A percentile compares a stretch with the other conserved stretches of the same genome.
These are phyloP conservation scores for Larix kaempferi DNA, from an alignment of 75 land plant genomes.

Conservation along the genomic window DNA sequence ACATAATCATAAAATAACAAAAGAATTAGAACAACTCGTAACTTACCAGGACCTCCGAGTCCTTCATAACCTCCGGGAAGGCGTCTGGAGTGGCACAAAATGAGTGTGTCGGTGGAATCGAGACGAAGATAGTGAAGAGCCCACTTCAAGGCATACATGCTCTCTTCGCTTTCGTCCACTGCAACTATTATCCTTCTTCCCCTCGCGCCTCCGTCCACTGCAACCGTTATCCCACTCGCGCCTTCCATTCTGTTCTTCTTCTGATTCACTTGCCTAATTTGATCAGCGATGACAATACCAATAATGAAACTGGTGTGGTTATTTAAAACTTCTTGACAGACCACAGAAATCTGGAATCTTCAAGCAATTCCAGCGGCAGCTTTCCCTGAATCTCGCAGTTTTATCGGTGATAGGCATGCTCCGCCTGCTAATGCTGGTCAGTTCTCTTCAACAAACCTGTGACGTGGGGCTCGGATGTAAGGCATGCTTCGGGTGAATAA, in stretches of 20 bases:
- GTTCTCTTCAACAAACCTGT: no score
- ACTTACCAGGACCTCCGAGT: conserved; percentile 12
- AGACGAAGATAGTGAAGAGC: conserved; percentile 9
- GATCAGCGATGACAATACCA: background rate
- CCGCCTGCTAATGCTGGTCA: no score
- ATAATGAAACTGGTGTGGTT: background rate
- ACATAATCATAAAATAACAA: background rate
- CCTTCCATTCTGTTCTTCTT: background rate
- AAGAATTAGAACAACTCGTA: background rate
- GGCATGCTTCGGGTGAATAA: no score
- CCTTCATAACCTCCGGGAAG: conserved; percentile 12
- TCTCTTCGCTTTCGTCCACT: conserved; percentile 32
- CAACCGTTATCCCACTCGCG: background rate
- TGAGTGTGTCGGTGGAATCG: background rate
- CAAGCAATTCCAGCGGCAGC: background rate
- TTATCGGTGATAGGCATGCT: no score
- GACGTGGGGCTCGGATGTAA: no score
- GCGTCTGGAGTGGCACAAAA: conserved; percentile 18
- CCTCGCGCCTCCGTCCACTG: background rate
- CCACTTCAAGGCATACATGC: conserved; percentile 36
- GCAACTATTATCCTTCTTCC: conserved; percentile 30
- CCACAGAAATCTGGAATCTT: conserved; percentile 5
- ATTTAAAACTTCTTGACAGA: background rate
- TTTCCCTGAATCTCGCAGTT: background rate
- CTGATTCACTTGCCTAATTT: background rate